These are phyloP conservation scores for Tetrapisispora fleetii DNA, from an alignment of 805 yeast species.

Conservation along the genomic window DNA sequence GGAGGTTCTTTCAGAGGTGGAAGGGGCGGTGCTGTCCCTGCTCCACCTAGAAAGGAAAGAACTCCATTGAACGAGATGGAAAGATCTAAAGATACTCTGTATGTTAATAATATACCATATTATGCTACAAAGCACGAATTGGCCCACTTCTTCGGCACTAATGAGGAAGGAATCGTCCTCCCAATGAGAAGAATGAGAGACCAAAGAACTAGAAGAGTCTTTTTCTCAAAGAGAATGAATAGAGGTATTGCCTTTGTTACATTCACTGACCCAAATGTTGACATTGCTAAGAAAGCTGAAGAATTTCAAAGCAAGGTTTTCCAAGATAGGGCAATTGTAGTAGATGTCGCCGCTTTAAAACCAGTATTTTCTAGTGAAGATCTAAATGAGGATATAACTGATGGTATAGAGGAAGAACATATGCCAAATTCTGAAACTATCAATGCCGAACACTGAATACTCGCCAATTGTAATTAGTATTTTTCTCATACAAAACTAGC, in stretches of 20 bases:
- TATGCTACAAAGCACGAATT: slow-evolving; percentile 47
- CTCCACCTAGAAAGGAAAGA: slow-evolving; percentile 23
- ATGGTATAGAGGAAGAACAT: slow-evolving; percentile 1
- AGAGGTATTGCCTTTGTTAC: slow-evolving; percentile 56
- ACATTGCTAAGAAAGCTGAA: slow-evolving; percentile 56
- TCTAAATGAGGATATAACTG: slow-evolving; percentile 2
- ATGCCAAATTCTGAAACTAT: neutral
- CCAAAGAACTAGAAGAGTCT: slow-evolving; percentile 26
- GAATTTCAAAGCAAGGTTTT: slow-evolving; percentile 57
- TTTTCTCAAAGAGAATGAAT: slow-evolving; percentile 32
- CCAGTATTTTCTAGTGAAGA: slow-evolving; percentile 27
- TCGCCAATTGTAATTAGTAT: neutral
- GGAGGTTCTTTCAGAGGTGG: slow-evolving; percentile 11
- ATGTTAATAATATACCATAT: slow-evolving; percentile 57
- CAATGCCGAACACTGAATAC: neutral
- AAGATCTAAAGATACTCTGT: slow-evolving; percentile 42
- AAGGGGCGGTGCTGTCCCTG: slow-evolving; percentile 7
- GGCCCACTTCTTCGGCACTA: slow-evolving; percentile 41
- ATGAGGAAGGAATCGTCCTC: slow-evolving; percentile 39
- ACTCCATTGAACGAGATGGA: slow-evolving; percentile 32
- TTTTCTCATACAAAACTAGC: neutral
- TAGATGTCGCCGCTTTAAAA: slow-evolving; percentile 53
- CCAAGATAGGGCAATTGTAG: slow-evolving; percentile 56
- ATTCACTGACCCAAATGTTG: slow-evolving; percentile 32
- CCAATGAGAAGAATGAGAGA: slow-evolving; percentile 36